Percentiles rank a stretch among this genome's conserved stretches.
These are phyloP conservation scores for Lathyrus sativus DNA, from an alignment of 306 rosid species.

Conservation along the genomic window DNA sequence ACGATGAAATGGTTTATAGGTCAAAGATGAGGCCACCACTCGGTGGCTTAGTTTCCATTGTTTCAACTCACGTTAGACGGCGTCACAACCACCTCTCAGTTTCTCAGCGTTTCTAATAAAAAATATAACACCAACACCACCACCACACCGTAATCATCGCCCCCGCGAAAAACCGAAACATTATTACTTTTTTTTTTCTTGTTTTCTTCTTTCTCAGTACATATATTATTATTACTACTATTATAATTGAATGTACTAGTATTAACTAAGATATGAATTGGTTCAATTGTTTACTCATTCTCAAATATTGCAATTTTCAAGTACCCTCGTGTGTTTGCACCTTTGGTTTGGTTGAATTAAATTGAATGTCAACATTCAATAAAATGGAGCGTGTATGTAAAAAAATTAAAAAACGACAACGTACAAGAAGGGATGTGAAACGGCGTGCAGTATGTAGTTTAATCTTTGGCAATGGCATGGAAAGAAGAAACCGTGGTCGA, in stretches of 20 bases:
- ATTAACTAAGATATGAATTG: constrained; percentile 47
- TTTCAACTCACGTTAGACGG: constrained; percentile 74
- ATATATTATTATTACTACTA: constrained; percentile 29
- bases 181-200: background rate
- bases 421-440: constrained; percentile 71
- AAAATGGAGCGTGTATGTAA: background rate
- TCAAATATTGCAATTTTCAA: constrained; percentile 35
- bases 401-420: constrained; percentile 45
- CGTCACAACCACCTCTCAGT: constrained; percentile 70
- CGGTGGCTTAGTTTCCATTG: constrained; percentile 93
- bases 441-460: constrained; percentile 50
- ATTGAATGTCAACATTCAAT: constrained; percentile 30
- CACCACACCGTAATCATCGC: constrained; percentile 31
- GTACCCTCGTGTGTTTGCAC: constrained; percentile 42
- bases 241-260: constrained; percentile 9
- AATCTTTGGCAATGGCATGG: constrained; percentile 47
- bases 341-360: constrained; percentile 29
- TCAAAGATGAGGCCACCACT: constrained; percentile 98
- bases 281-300: constrained; percentile 37
- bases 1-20: constrained; percentile 90
- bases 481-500: constrained; percentile 75
- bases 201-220: constrained; percentile 17
- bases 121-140: background rate
- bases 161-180: background rate
- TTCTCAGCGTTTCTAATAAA: constrained; percentile 79